Conservation (phyloP, 1,284 basidiomycete genomes). For the Heterobasidion parviporum region DNA sequence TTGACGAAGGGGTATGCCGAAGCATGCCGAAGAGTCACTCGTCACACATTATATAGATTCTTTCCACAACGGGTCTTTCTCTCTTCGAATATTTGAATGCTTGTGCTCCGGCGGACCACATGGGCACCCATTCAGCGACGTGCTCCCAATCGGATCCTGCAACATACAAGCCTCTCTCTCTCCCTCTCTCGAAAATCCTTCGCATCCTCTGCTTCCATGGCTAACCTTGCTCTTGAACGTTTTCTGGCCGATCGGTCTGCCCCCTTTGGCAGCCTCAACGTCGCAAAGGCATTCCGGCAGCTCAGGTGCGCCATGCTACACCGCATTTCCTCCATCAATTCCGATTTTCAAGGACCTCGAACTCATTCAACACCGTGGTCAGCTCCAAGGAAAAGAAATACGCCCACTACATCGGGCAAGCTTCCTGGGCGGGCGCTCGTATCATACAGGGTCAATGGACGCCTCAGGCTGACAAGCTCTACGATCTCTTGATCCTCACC, state of each 20-base stretch:
- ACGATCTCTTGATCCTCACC: conserved; percentile 60
- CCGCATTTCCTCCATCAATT: background rate
- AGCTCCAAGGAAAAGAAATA: conserved; percentile 73
- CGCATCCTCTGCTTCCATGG: conserved; percentile 17
- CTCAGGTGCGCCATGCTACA: conserved; percentile 38
- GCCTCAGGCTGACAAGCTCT: conserved; percentile 48
- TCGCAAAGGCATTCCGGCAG: conserved; percentile 56
- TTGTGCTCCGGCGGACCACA: conserved; percentile 2
- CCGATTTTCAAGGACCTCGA: background rate
- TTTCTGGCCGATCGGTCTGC: conserved; percentile 64
- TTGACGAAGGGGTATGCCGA: background rate
- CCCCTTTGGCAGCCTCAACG: conserved; percentile 62
- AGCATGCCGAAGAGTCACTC: too few relatives aligned
- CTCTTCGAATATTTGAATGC: background rate
- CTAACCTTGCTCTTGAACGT: conserved; percentile 38
- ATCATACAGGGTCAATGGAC: conserved; percentile 83
- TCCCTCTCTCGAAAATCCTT: background rate
- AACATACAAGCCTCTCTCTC: background rate
- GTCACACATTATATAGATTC: too few relatives aligned
- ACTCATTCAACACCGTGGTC: background rate
- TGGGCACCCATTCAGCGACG: background rate
- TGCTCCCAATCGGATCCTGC: background rate
- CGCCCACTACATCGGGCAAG: conserved; percentile 58
- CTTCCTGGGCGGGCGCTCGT: conserved; percentile 74
- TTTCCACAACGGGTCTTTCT: too few relatives aligned